phyloP scores from a whole-genome alignment of 2,329 filamentous ascomycete genomes.

The Cryphonectria nitschkei region DNA sequence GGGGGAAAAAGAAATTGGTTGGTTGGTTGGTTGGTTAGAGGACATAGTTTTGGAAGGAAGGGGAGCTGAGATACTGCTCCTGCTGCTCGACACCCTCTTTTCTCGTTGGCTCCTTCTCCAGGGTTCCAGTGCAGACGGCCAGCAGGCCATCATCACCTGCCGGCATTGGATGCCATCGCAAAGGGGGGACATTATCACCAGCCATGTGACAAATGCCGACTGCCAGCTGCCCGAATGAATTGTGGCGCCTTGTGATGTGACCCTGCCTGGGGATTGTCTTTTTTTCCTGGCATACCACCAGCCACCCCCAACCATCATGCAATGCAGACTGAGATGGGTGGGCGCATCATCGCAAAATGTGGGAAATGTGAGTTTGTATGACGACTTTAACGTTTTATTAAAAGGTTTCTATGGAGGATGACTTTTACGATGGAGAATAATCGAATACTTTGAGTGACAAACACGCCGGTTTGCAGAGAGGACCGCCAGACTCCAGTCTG shows the following conservation, averaged over 20 bases:
- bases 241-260: background rate
- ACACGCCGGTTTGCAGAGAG: background rate
- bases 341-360: background rate
- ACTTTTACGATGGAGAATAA: background rate
- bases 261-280: background rate
- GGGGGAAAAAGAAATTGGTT: background rate
- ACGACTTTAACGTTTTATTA: background rate
- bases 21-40: background rate
- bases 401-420: background rate
- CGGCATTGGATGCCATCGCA: background rate
- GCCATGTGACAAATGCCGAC: background rate
- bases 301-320: too few species aligned
- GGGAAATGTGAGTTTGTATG: background rate
- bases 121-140: constrained; percentile 2
- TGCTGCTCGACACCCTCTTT: background rate
- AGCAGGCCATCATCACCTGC: constrained; percentile 6
- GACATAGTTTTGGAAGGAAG: background rate
- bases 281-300: background rate
- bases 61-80: background rate
- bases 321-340: background rate
- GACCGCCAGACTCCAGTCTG: background rate
- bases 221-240: background rate
- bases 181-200: background rate
- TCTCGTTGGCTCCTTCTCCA: background rate
- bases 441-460: background rate